Conservation (phyloP, 257 asterid genomes). For the Perilla frutescens region DNA sequence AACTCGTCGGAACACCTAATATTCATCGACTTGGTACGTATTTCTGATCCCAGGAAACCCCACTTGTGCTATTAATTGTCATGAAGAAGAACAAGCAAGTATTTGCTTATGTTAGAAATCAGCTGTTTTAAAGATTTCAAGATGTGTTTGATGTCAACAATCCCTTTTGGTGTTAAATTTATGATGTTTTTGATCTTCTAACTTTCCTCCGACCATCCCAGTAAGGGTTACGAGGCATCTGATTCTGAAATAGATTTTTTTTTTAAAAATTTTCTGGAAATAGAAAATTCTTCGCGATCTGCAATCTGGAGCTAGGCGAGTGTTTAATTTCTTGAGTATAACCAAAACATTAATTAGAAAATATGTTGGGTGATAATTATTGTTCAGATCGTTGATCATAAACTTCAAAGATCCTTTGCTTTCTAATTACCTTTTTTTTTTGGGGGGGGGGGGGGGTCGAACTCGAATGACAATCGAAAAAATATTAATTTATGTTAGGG, state of each 20-base stretch:
- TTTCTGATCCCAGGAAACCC: not conserved
- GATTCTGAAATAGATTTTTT: conserved; percentile 11
- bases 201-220: too few relatives aligned
- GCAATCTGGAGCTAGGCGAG: conserved; percentile 13
- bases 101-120: not conserved
- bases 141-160: not conserved
- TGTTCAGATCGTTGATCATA: not conserved
- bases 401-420: not conserved
- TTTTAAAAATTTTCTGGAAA: not conserved
- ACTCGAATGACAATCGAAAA: too few relatives aligned
- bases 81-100: conserved; percentile 9
- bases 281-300: conserved; percentile 22
- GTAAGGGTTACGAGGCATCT: not conserved
- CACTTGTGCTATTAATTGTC: not conserved
- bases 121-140: conserved; percentile 3
- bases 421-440: not conserved
- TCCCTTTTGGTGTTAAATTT: not conserved
- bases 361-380: not conserved
- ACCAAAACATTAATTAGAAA: not conserved
- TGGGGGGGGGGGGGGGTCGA: not conserved
- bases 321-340: not conserved
- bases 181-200: not conserved
- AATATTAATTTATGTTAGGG: too few relatives aligned
- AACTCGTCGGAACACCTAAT: conserved; percentile 10
- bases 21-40: conserved; percentile 41